Evolutionary conservation across 2,329 filamentous ascomycete species (phyloP), one percentile per base, ranked within the genome.

Genomic region (Aphanoascus verrucosus): DNA sequence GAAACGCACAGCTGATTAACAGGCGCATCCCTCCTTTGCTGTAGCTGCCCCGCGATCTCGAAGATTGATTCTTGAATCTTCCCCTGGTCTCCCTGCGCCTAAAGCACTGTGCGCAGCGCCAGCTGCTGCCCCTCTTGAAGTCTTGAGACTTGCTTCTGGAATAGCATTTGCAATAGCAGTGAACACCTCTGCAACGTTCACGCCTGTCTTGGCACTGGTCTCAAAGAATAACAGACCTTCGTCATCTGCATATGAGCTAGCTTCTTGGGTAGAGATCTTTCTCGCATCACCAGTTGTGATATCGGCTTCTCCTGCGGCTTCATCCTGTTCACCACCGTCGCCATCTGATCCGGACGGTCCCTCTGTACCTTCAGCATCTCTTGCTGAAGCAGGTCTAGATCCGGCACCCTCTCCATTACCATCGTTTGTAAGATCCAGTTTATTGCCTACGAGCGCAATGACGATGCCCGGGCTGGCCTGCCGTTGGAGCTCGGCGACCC

Each of bases 391-490:
- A 6, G 54, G 15, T 8, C 34, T 23, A 6, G 42, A 17, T 5
- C 49, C 28, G 20, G 11, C 34, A 42, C 38, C 46, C 44, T 43
- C 46, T 15, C 31, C 49, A 19, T 51, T 60, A 68, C 88, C 86
- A 66, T 94, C 89, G 59, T 83, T 90, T 58, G 96, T 93, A 62
- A 98, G 76, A 78, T 98, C 93, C 66, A 95, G 78, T 76, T 98
- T 97, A 79, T 98, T 98, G 58, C 93, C 93, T 51, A 91, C 93
- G 41, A 98, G 83, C 43, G 93, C 93, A 66, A 98, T 98, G 71
- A 98, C 90, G 71, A 98, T 98, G 74, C 97, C 97, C 73, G 97
- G 93, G 76, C 97, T 98, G 58, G 94, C 94, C 75, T 98, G 94
- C 68, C 94, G 84, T 73, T 98, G 93, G 53, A 98, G 83, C 70